Base-by-base conservation (phyloP, 805 yeast genomes). In the Wickerhamomyces pijperi region DNA sequence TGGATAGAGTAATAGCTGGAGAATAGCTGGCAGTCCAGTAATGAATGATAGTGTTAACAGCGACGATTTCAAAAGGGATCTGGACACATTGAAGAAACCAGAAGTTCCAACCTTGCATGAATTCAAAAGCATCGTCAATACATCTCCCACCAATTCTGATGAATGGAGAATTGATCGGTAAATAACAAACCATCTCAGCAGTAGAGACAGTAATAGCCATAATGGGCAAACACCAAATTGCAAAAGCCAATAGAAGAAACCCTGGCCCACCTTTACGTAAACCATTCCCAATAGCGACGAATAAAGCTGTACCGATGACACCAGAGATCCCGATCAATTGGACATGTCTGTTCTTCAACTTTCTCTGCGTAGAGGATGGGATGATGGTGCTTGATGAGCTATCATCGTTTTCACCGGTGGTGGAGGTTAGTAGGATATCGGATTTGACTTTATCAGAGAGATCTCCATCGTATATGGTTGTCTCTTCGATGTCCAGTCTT, bases 11-110 rank as follows among this genome's bases (percentile, higher is more conserved):
- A 16, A 74, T 79, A 0, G 78, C 94, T 0, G 90, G 80, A 1
- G 77, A 68, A 55, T 76, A 83, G 48, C 77, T 88, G 45, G 74
- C 76, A 43, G 83, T 65, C 95, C 95, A 85, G 51, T 67, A 85
- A 52, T 84, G 87, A 36, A 85, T 68, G 50, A 85, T 76, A 13
- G 85, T 70, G 47, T 83, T 82, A 8, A 81, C 88, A 6, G 87
- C 82, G 7, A 82, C 82, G 39, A 85, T 78, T 59, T 86, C 95
- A 50, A 78, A 82, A 2, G 95, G 95, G 37, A 85, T 80, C 43
- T 78, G 76, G 0, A 82, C 77, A 45, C 87, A 79, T 54, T 82
- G 80, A 49, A 82, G 62, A 45, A 82, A 65, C 73, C 82, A 82
- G 51, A 80, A 83, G 53, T 83, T 82, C 80, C 85, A 83, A 20